phyloP scores from a whole-genome alignment of 2,329 filamentous ascomycete species.

The Leptographium lundbergii region DNA sequence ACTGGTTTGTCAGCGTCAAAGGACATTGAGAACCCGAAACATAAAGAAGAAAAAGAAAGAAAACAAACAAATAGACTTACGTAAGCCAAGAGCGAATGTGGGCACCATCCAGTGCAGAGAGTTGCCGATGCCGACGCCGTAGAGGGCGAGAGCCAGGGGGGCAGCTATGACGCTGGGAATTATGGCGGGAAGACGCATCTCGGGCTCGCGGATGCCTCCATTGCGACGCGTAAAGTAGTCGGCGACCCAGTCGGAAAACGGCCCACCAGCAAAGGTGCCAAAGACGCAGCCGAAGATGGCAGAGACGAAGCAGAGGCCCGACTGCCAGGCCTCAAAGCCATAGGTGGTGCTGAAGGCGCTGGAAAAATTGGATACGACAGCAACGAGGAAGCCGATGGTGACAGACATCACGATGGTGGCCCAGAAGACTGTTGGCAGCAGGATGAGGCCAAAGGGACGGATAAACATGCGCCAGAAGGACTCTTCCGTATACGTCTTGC shows the following conservation, averaged over 20 bases:
- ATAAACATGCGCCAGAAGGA: conserved; percentile 32
- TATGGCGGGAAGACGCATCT: conserved; percentile 44
- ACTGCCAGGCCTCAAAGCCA: conserved; percentile 30
- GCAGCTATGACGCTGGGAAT: conserved; percentile 36
- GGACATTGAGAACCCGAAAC: not conserved
- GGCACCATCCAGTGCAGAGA: conserved; percentile 41
- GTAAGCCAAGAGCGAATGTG: conserved; percentile 38
- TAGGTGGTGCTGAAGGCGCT: conserved; percentile 29
- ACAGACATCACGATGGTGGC: conserved; percentile 39
- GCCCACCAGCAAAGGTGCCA: conserved; percentile 37
- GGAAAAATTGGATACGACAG: conserved; percentile 39
- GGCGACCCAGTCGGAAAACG: conserved; percentile 32
- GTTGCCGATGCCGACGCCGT: conserved; percentile 33
- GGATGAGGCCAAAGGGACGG: conserved; percentile 35
- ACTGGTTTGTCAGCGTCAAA: conserved; percentile 22
- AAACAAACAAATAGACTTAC: conserved; percentile 16
- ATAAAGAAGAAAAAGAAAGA: not conserved
- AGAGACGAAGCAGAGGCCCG: conserved; percentile 37
- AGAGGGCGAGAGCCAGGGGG: conserved; percentile 31
- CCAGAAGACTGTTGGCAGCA: conserved; percentile 41
- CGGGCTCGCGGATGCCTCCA: conserved; percentile 40
- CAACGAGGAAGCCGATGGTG: conserved; percentile 39
- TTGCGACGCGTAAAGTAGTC: conserved; percentile 38
- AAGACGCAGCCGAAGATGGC: conserved; percentile 33
- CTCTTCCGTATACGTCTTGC: conserved; percentile 28